phyloP scores from a whole-genome alignment of 768 basidiomycete species.

The Mycena latifolia region DNA sequence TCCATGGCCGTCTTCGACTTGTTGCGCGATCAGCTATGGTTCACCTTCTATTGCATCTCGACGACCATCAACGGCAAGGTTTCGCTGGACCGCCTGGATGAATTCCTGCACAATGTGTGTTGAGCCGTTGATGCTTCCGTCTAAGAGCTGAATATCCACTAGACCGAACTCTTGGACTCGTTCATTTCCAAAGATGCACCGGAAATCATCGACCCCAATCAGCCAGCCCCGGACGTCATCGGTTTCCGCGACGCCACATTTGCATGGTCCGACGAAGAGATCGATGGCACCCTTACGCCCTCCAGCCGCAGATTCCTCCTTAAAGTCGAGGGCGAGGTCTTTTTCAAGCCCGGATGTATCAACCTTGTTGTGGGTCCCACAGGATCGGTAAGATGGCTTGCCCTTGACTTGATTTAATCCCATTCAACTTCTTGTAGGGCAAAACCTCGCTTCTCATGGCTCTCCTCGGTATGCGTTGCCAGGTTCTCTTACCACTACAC shows the following conservation, averaged over 20 bases:
- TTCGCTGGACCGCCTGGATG: slow-evolving; percentile 67
- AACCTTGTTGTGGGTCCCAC: slow-evolving; percentile 75
- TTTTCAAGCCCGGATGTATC: slow-evolving; percentile 64
- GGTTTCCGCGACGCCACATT: slow-evolving; percentile 69
- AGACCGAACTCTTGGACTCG: slow-evolving; percentile 61
- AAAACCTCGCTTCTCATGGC: slow-evolving; percentile 80
- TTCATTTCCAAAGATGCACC: slow-evolving; percentile 45
- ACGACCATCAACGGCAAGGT: slow-evolving; percentile 62
- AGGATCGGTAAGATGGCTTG: slow-evolving; percentile 46
- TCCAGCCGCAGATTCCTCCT: slow-evolving; percentile 63
- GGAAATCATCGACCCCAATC: slow-evolving; percentile 20
- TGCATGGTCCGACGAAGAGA: slow-evolving; percentile 61
- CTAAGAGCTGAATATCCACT: too few relatives aligned
- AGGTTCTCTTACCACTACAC: too few relatives aligned
- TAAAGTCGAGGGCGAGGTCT: slow-evolving; percentile 62
- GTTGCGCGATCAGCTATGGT: slow-evolving; percentile 63
- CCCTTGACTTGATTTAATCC: background rate
- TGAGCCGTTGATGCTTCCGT: too few relatives aligned
- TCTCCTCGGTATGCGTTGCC: slow-evolving; percentile 56
- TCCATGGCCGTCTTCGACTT: too few relatives aligned
- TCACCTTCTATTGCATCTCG: slow-evolving; percentile 45
- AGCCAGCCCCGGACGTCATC: slow-evolving; percentile 46
- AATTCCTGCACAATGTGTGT: slow-evolving; percentile 54
- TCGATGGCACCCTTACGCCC: slow-evolving; percentile 45
- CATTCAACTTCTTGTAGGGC: slow-evolving; percentile 45